Conservation (phyloP, 331 rosid species). For the Pyrus hybrid region DNA sequence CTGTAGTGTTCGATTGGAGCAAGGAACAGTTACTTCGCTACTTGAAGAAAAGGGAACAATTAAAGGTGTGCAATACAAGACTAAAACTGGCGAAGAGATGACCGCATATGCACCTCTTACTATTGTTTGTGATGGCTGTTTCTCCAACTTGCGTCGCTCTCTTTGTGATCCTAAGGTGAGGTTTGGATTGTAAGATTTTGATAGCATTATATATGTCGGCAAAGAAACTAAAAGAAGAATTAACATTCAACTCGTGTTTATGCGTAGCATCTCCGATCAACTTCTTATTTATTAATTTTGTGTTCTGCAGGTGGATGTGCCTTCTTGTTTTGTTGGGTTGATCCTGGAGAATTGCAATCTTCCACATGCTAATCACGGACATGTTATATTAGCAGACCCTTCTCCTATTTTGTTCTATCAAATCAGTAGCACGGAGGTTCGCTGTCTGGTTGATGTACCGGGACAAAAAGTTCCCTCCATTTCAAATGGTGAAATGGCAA, state of each 20-base stretch:
- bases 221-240: background rate
- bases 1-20: slow-evolving; percentile 57
- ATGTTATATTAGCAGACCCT: slow-evolving; percentile 88
- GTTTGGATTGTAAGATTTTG: background rate
- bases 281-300: background rate
- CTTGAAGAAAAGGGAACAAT: slow-evolving; percentile 78
- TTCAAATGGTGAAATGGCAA: slow-evolving; percentile 85
- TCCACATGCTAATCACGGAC: slow-evolving; percentile 86
- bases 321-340: slow-evolving; percentile 89
- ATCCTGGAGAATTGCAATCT: slow-evolving; percentile 79
- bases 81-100: slow-evolving; percentile 55
- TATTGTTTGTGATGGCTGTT: slow-evolving; percentile 94
- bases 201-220: background rate
- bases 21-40: slow-evolving; percentile 90
- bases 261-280: background rate
- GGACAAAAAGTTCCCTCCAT: slow-evolving; percentile 94
- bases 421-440: slow-evolving; percentile 85
- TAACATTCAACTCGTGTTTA: background rate
- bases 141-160: slow-evolving; percentile 89
- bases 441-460: slow-evolving; percentile 93
- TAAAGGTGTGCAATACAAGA: slow-evolving; percentile 82
- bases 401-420: slow-evolving; percentile 89
- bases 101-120: slow-evolving; percentile 75
- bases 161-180: slow-evolving; percentile 85
- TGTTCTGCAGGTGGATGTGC: slow-evolving; percentile 71